These are phyloP conservation scores for Tulasnella calospora DNA, from an alignment of 768 basidiomycete species.

Conservation along the genomic window DNA sequence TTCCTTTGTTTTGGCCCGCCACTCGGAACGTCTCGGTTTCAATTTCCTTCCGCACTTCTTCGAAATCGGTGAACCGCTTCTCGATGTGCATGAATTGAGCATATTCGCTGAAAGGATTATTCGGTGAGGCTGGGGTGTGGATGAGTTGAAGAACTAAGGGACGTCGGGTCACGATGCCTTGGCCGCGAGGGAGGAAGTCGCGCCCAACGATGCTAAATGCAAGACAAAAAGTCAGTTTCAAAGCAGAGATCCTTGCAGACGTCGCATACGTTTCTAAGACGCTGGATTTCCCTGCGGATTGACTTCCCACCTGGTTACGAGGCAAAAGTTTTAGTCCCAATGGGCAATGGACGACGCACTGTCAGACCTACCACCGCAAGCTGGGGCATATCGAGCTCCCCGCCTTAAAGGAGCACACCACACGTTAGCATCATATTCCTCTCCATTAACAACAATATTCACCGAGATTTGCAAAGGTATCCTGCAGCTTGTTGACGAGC, in stretches of 20 bases:
- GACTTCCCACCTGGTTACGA: constrained; percentile 75
- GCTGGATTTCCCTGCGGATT: constrained; percentile 94
- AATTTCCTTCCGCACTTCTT: constrained; percentile 91
- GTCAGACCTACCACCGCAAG: constrained; percentile 67
- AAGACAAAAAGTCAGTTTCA: background rate
- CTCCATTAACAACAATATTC: constrained; percentile 33
- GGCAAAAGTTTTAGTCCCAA: constrained; percentile 32
- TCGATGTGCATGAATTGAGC: constrained; percentile 96
- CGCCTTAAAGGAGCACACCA: constrained; percentile 47
- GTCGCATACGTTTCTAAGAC: constrained; percentile 84
- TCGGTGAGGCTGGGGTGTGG: constrained; percentile 63
- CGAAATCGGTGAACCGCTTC: constrained; percentile 93
- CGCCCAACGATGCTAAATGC: constrained; percentile 79
- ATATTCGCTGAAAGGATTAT: constrained; percentile 64
- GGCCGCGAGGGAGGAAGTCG: constrained; percentile 81
- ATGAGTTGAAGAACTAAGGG: constrained; percentile 95
- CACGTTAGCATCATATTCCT: background rate
- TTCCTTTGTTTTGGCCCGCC: constrained; percentile 97
- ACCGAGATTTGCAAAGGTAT: constrained; percentile 86
- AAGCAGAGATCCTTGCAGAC: background rate
- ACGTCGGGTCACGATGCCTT: constrained; percentile 93
- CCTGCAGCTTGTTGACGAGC: constrained; percentile 92
- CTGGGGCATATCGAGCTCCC: constrained; percentile 90
- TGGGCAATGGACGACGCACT: background rate
- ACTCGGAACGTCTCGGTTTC: constrained; percentile 97